Percentiles rank a stretch among this genome's conserved stretches.
Conservation (phyloP, 2,329 filamentous ascomycete species). For the Beauveria sp. region DNA sequence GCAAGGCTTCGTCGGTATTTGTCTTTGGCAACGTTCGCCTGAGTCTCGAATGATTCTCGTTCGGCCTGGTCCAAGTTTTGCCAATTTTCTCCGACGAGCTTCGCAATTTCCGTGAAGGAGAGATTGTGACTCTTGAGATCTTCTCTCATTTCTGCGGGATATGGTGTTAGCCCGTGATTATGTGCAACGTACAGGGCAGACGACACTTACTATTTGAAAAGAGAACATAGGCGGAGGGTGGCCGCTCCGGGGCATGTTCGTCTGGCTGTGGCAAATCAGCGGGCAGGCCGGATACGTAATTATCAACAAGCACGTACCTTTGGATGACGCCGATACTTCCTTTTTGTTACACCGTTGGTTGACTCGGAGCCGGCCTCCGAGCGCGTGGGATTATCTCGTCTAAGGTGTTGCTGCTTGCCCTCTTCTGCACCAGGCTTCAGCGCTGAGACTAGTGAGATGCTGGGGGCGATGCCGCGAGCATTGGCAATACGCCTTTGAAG, state of each 20-base stretch:
- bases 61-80: constrained; percentile 59
- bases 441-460: constrained; percentile 41
- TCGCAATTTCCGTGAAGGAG: constrained; percentile 77
- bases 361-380: constrained; percentile 38
- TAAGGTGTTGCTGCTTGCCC: constrained; percentile 43
- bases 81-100: constrained; percentile 76
- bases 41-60: constrained; percentile 65
- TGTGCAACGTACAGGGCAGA: not conserved
- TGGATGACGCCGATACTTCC: constrained; percentile 71
- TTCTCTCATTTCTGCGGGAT: constrained; percentile 59
- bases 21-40: constrained; percentile 67
- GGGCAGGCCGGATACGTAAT: not conserved
- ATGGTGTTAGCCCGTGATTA: not conserved
- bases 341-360: constrained; percentile 45
- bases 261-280: constrained; percentile 47
- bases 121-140: constrained; percentile 68
- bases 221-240: constrained; percentile 75
- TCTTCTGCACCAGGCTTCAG: constrained; percentile 44
- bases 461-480: constrained; percentile 54
- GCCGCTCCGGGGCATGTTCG: constrained; percentile 70
- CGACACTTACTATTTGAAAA: constrained; percentile 69
- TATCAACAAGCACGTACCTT: constrained; percentile 44
- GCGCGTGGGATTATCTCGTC: constrained; percentile 37
- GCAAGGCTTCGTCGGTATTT: constrained; percentile 65
- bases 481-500: constrained; percentile 78